These are phyloP conservation scores for Naematelia aurantialba DNA, from an alignment of 768 basidiomycete genomes.

Conservation along the genomic window DNA sequence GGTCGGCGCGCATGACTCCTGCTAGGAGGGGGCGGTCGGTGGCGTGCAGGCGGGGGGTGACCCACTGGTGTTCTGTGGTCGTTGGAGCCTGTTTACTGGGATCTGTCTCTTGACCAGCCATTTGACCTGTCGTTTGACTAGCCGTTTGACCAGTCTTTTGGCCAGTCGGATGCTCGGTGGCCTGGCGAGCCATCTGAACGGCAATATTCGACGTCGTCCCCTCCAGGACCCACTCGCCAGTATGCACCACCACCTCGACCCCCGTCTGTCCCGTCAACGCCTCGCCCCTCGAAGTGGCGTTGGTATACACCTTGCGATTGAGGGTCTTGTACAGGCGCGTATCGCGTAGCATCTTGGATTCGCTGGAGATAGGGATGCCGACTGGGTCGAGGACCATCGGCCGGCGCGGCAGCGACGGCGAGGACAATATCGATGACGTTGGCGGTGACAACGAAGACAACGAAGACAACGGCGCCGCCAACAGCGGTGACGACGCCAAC, in stretches of 20 bases:
- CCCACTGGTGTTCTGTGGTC: too few relatives aligned
- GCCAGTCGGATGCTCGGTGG: neutral
- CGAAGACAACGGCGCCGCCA: too few relatives aligned
- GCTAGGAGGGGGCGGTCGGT: constrained; percentile 21
- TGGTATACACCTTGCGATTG: constrained; percentile 28
- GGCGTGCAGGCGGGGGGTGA: constrained; percentile 22
- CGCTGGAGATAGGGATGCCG: neutral
- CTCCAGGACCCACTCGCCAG: constrained; percentile 25
- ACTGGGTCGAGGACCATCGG: constrained; percentile 15
- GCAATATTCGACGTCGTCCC: constrained; percentile 42
- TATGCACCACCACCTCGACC: constrained; percentile 36
- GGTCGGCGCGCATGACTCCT: constrained; percentile 36
- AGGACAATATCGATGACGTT: neutral
- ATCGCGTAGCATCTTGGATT: constrained; percentile 10
- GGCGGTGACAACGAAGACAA: neutral
- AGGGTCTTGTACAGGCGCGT: constrained; percentile 35
- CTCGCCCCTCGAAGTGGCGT: constrained; percentile 19
- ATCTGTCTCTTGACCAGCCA: too few relatives aligned
- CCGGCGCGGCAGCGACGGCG: neutral
- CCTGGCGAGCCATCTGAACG: constrained; percentile 13
- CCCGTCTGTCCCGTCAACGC: neutral
- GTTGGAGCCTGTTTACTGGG: too few relatives aligned
- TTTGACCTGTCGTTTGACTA: too few relatives aligned
- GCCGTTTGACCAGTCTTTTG: too few relatives aligned
- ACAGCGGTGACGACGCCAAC: too few relatives aligned